Percentiles rank a stretch among this genome's conserved stretches.
phyloP scores from a whole-genome alignment of 805 yeast genomes.

The Dipodascopsis tothii region DNA sequence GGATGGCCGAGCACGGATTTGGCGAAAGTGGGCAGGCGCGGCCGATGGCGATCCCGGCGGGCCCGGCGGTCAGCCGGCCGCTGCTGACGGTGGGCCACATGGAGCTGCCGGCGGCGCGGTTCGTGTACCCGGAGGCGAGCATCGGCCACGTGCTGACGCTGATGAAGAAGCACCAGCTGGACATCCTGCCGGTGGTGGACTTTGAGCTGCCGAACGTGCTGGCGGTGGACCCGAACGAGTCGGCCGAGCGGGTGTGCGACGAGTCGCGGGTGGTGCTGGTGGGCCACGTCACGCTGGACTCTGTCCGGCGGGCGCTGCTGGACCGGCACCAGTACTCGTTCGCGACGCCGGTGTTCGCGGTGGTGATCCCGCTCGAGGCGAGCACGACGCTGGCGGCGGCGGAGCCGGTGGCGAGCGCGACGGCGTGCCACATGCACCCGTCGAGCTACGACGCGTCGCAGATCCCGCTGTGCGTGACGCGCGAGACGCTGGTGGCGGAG shows the following conservation, averaged over 20 bases:
- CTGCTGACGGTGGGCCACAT: neutral
- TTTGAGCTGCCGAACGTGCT: neutral
- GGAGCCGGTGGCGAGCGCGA: too few species aligned
- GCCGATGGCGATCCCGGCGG: too few species aligned
- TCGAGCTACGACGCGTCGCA: too few species aligned
- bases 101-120: neutral
- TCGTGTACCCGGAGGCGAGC: neutral
- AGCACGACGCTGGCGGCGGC: neutral
- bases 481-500: neutral
- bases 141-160: neutral
- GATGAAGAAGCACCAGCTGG: neutral
- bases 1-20: constrained; percentile 76
- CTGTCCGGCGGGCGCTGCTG: neutral
- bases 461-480: neutral
- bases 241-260: too few species aligned
- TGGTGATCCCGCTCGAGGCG: neutral
- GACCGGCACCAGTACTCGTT: neutral
- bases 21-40: constrained; percentile 26
- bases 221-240: neutral
- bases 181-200: neutral
- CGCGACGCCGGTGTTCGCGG: neutral
- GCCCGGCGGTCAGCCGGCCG: neutral
- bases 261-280: too few species aligned
- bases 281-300: neutral
- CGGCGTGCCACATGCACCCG: too few species aligned